Percentiles rank a stretch among this genome's conserved stretches.
Conservation (phyloP, 352 stramenopile species). For the Globisporangium orthogonon region DNA sequence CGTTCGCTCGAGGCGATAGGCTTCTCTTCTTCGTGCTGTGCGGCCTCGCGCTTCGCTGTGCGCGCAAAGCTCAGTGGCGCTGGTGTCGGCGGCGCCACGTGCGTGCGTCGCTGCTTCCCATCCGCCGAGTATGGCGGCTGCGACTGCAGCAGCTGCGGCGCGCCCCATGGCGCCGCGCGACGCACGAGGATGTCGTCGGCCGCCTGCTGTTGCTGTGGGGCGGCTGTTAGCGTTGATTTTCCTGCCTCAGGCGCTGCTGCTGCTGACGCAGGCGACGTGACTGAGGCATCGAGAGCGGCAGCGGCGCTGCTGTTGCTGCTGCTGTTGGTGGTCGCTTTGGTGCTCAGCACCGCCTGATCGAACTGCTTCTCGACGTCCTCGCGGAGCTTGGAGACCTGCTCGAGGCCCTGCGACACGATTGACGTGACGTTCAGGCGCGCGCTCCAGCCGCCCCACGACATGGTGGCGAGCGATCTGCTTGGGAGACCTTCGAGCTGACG, state of each 20-base stretch:
- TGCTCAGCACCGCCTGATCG: constrained; percentile 60
- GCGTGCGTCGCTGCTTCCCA: constrained; percentile 8
- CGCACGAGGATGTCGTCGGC: constrained; percentile 25
- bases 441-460: constrained; percentile 64
- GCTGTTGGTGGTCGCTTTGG: constrained; percentile 5
- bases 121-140: constrained; percentile 18
- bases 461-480: constrained; percentile 2
- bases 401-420: constrained; percentile 78
- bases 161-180: constrained; percentile 15
- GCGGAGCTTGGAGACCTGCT: constrained; percentile 76
- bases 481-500: neutral
- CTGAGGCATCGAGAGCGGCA: neutral
- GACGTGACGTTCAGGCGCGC: constrained; percentile 73
- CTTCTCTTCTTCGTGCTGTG: neutral
- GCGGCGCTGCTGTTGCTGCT: neutral
- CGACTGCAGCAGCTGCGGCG: constrained; percentile 1
- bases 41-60: neutral
- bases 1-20: neutral
- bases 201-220: neutral
- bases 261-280: neutral
- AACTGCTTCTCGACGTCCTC: constrained; percentile 88
- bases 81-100: neutral
- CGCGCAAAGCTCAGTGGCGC: neutral
- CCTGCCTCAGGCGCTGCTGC: neutral
- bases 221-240: neutral